Percentiles rank a stretch among this genome's conserved stretches.
These are phyloP conservation scores for Pseudogymnoascus destructans DNA, from an alignment of 2,329 filamentous ascomycete genomes.

Conservation along the genomic window DNA sequence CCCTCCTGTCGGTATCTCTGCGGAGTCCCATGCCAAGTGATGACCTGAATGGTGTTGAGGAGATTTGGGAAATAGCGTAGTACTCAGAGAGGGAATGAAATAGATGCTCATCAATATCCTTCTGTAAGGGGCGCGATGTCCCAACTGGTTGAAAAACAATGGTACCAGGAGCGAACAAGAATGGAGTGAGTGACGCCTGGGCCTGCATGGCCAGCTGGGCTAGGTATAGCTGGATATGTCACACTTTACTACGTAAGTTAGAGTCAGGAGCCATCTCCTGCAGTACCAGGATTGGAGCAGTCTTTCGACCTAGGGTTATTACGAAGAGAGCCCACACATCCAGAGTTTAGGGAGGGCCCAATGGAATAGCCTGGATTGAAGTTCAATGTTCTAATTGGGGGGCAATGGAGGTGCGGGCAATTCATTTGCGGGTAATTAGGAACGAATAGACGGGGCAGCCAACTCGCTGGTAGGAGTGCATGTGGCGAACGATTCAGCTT, in stretches of 20 bases:
- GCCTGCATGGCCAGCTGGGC: slow-evolving; percentile 4
- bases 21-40: neutral
- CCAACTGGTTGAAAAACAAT: neutral
- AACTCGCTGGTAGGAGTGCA: neutral
- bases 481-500: slow-evolving; percentile 5
- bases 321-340: neutral
- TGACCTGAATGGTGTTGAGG: neutral
- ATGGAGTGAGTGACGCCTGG: neutral
- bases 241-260: no score
- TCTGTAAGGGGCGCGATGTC: neutral
- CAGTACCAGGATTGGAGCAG: neutral
- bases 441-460: neutral
- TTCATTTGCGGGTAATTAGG: neutral
- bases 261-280: slow-evolving; percentile 1
- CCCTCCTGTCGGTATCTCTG: neutral
- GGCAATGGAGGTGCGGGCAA: neutral
- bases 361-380: neutral
- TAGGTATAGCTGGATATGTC: slow-evolving; percentile 8
- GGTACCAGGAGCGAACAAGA: neutral
- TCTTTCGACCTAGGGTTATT: neutral
- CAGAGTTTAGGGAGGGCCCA: neutral
- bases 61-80: neutral
- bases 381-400: no score
- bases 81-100: neutral
- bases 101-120: slow-evolving; percentile 2